Evolutionary conservation across 495 filamentous ascomycete species (phyloP), one percentile per base, ranked within the genome.

Genomic region (Xylaria cubensis): DNA sequence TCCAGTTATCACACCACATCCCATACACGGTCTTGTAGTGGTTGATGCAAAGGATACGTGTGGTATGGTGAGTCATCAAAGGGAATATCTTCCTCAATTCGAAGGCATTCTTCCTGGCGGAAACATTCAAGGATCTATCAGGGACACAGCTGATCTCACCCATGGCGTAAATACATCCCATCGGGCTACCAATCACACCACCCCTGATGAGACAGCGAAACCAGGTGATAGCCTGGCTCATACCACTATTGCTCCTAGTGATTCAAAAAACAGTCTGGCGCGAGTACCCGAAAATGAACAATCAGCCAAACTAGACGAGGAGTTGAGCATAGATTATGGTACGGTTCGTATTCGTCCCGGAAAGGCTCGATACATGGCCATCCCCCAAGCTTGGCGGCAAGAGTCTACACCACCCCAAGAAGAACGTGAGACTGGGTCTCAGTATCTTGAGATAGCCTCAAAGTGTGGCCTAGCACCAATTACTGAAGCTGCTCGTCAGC

Each of bases 341-440:
- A 72, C 70, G 12, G 53, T 72, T 41, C 62, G 48, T 19, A 32
- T 65, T 9, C 62, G 64, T 13, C 70, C 48, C 2, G 63, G 51
- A 67, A 59, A 50, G 32, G 62, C 50, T 58, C 50, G 56, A 13
- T 58, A 46, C 39, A 21, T 42, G 36, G 39, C 46, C 3, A 56
- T 71, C 10, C 59, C 44, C 58, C 6, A 21, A 4, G 59, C 26
- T 19, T 71, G 69, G 69, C 32, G 29, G 21, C 53, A 46, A 19
- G 34, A 61, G 9, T 29, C 55, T 15, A 29, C 51, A n/a, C 56
- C 55, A 8, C 55, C 50, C 15, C 50, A 17, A 2, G 4, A 24
- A 4, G 21, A 24, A 8, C 39, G 44, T 4, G 39, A 4, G 21
- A 24, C 61, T 13, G 13, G 3, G 19, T 64, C 61, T 64, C 32